Evolutionary conservation across 768 basidiomycete species (phyloP).

Genomic region (Candolleomyces efflorescens): DNA sequence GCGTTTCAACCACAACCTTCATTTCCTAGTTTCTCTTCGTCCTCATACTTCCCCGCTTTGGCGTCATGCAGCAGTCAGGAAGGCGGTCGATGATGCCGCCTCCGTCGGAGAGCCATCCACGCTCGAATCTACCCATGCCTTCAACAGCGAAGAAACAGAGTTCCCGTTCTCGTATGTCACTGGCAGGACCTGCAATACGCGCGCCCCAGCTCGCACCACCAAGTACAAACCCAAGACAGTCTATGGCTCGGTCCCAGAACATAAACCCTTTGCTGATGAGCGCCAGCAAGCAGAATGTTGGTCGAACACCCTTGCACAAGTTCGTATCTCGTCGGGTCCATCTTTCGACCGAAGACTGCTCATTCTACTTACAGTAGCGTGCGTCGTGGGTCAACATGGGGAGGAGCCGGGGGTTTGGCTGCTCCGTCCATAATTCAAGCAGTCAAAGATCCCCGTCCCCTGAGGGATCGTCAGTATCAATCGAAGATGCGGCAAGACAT

Average conservation of each 20-base stretch:
- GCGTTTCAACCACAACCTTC: background rate
- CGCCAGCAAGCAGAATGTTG: slow-evolving; percentile 59
- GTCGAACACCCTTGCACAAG: slow-evolving; percentile 74
- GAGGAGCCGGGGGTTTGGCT: slow-evolving; percentile 43
- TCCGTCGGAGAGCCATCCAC: slow-evolving; percentile 41
- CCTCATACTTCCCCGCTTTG: background rate
- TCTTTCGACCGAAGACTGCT: background rate
- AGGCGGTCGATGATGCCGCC: slow-evolving; percentile 60
- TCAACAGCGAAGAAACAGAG: slow-evolving; percentile 70
- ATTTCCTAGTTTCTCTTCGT: background rate
- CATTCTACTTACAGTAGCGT: slow-evolving; percentile 43
- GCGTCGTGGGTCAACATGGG: slow-evolving; percentile 76
- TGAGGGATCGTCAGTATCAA: slow-evolving; percentile 75
- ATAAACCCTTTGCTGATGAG: slow-evolving; percentile 66
- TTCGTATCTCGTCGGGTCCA: slow-evolving; percentile 27
- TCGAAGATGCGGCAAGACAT: slow-evolving; percentile 76
- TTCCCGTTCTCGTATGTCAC: slow-evolving; percentile 55
- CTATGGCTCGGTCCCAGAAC: slow-evolving; percentile 66
- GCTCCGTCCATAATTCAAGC: slow-evolving; percentile 52
- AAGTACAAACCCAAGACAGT: slow-evolving; percentile 59
- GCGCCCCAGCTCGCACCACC: slow-evolving; percentile 43
- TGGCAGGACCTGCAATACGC: slow-evolving; percentile 72
- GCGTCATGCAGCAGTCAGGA: slow-evolving; percentile 40
- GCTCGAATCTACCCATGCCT: slow-evolving; percentile 72
- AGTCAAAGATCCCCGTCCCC: slow-evolving; percentile 70